phyloP scores from a whole-genome alignment of 2,329 filamentous ascomycete species.

The Apiospora sp. region DNA sequence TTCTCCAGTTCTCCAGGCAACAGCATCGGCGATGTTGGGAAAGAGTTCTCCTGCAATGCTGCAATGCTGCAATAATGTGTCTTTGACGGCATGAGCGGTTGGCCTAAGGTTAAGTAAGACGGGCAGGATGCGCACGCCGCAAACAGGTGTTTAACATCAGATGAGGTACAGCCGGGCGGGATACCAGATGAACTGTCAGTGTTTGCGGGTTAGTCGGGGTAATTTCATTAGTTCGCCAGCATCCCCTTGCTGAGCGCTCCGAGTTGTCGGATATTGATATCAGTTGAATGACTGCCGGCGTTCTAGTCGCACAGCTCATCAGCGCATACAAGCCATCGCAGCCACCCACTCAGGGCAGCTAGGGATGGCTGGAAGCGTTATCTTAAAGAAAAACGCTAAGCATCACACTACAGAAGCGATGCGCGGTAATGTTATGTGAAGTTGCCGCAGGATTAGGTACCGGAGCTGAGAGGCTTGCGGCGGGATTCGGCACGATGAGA shows the following conservation, averaged over 20 bases:
- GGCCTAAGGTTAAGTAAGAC: not conserved
- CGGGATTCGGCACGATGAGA: not conserved
- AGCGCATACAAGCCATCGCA: not conserved
- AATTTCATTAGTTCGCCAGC: not conserved
- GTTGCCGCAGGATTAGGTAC: not conserved
- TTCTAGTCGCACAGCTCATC: not conserved
- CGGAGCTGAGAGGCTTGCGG: not conserved
- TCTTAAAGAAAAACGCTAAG: not conserved
- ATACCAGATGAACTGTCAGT: slow-evolving; percentile 5
- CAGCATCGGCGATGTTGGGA: not conserved
- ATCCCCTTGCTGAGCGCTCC: not conserved
- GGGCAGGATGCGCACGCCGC: not conserved
- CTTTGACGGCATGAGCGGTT: not conserved
- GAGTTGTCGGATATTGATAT: not conserved
- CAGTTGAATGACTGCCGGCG: not conserved
- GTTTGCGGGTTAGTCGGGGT: not conserved
- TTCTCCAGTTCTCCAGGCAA: not conserved
- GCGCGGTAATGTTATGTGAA: not conserved
- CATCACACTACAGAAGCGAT: not conserved
- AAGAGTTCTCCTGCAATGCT: too few relatives aligned
- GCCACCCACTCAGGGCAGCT: not conserved
- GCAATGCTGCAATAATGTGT: too few relatives aligned
- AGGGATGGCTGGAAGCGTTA: not conserved
- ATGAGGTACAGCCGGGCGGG: not conserved
- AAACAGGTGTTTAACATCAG: not conserved